A percentile compares a stretch with the other conserved stretches of the same genome.
These are phyloP conservation scores for Ensete glaucum DNA, from an alignment of 176 grass and related monocot genomes.

Conservation along the genomic window DNA sequence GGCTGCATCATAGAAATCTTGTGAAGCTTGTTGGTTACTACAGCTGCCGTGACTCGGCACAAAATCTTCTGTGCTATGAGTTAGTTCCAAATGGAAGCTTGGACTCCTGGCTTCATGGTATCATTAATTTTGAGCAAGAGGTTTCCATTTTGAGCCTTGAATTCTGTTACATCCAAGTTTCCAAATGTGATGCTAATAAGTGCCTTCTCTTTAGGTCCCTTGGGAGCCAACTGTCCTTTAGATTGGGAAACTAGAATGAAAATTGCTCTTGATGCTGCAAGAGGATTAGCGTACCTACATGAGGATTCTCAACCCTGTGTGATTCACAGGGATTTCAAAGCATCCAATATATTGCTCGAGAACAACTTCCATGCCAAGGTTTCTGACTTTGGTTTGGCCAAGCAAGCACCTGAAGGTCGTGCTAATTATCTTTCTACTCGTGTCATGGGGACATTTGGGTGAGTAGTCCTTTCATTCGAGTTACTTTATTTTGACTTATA, in stretches of 20 bases:
- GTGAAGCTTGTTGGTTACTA: slow-evolving; percentile 98
- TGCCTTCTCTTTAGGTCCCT: slow-evolving; percentile 40
- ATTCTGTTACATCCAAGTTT: background rate
- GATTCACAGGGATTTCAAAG: slow-evolving; percentile 99
- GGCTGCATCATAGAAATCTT: slow-evolving; percentile 95
- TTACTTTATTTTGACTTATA: slow-evolving; percentile 2
- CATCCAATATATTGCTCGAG: slow-evolving; percentile 98
- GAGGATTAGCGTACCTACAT: slow-evolving; percentile 89
- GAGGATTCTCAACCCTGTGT: slow-evolving; percentile 98
- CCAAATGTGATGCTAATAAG: background rate
- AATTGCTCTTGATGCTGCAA: slow-evolving; percentile 96
- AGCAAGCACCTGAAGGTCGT: slow-evolving; percentile 88
- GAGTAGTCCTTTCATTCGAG: slow-evolving; percentile 24
- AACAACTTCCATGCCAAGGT: slow-evolving; percentile 96
- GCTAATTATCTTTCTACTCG: slow-evolving; percentile 92
- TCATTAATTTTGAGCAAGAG: background rate
- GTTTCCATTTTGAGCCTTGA: background rate
- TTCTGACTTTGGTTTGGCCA: slow-evolving; percentile 95
- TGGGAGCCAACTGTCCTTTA: slow-evolving; percentile 70
- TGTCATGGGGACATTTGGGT: slow-evolving; percentile 99
- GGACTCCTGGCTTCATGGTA: slow-evolving; percentile 99
- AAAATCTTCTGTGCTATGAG: slow-evolving; percentile 93
- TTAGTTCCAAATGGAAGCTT: slow-evolving; percentile 96
- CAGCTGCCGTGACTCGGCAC: slow-evolving; percentile 58
- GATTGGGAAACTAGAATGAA: slow-evolving; percentile 98